Evolutionary conservation across 2,329 filamentous ascomycete genomes (phyloP).

Genomic region (Fusarium beomiforme): DNA sequence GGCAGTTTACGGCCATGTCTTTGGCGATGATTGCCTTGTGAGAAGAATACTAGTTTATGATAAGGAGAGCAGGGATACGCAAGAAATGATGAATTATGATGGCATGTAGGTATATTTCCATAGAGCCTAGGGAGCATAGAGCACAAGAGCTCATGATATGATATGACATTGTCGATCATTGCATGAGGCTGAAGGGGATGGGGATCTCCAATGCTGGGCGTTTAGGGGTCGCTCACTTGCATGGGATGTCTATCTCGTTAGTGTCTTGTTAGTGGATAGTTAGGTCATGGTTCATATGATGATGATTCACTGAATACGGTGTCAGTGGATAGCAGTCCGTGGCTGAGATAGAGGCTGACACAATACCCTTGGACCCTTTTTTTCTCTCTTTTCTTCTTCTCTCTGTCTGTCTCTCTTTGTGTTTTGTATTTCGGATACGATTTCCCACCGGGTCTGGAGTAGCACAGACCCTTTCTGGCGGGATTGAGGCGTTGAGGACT

Average conservation of each 20-base stretch:
- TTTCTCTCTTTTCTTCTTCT: neutral
- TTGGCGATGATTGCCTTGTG: neutral
- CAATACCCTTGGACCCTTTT: constrained; percentile 22
- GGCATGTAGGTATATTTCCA: neutral
- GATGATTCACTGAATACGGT: neutral
- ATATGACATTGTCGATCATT: neutral
- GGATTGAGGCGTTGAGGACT: constrained; percentile 1
- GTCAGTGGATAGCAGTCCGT: neutral
- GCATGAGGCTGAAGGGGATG: neutral
- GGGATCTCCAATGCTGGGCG: neutral
- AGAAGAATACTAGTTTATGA: neutral
- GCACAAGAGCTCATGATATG: neutral
- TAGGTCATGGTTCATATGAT: neutral
- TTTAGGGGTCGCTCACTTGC: constrained; percentile 16
- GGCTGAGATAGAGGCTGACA: constrained; percentile 28
- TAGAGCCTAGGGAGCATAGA: too few species aligned
- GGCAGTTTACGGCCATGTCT: neutral
- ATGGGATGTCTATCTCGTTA: neutral
- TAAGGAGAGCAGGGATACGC: neutral
- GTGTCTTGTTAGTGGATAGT: neutral
- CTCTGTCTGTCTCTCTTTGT: neutral
- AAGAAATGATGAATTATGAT: neutral
- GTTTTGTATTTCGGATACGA: constrained; percentile 12
- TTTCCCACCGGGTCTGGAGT: neutral
- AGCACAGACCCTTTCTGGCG: neutral